phyloP scores from a whole-genome alignment of 805 yeast genomes.

The Saccharomycopsis synnaedendra region DNA sequence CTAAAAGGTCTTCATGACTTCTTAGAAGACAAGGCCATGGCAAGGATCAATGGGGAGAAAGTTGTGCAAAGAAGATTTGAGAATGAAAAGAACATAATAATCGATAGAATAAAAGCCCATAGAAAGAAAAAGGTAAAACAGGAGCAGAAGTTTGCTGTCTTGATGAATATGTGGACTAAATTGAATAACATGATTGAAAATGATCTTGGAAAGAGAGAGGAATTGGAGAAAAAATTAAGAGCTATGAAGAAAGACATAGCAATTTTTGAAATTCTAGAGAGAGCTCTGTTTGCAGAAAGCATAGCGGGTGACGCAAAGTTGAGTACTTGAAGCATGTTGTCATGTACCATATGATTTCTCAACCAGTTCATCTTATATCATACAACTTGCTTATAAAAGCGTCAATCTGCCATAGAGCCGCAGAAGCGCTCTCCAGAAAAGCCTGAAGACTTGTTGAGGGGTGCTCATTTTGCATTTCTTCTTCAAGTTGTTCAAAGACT shows the following conservation, averaged over 20 bases:
- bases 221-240: neutral
- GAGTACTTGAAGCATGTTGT: too few species aligned
- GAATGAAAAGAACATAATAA: neutral
- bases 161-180: slow-evolving; percentile 2
- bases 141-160: slow-evolving; percentile 1
- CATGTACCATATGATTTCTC: too few species aligned
- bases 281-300: neutral
- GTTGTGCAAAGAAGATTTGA: slow-evolving; percentile 3
- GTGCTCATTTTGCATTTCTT: too few species aligned
- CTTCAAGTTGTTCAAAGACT: too few species aligned
- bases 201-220: neutral
- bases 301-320: neutral
- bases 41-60: slow-evolving; percentile 11
- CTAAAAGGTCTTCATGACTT: slow-evolving; percentile 15
- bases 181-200: neutral
- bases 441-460: too few species aligned
- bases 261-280: neutral
- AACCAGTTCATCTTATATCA: too few species aligned
- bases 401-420: too few species aligned
- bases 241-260: slow-evolving; percentile 2
- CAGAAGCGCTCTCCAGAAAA: too few species aligned
- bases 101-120: slow-evolving; percentile 4
- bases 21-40: slow-evolving; percentile 8
- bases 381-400: too few species aligned
- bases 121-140: slow-evolving; percentile 1